Base-by-base conservation (phyloP, 768 basidiomycete genomes). In the Calocera viscosa region DNA sequence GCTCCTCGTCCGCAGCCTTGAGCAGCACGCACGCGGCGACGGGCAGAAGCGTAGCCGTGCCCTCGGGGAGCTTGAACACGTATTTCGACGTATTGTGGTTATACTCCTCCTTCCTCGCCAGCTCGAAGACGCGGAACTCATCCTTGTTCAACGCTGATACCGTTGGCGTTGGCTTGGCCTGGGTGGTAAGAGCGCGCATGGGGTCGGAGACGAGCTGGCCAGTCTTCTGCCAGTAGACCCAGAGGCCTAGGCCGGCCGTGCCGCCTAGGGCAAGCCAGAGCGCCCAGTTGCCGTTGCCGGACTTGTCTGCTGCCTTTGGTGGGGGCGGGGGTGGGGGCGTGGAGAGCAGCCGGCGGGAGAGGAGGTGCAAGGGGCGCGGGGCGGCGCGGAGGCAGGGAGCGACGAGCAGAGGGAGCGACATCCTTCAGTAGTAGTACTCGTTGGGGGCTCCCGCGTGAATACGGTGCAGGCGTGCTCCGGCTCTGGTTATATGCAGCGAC, bases 21-120 rank as follows among this genome's bases (percentile, higher is more conserved):
- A 94, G 84, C 65, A 91, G 73, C 17, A 98, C 80, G 69, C 86
- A 89, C 0, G 89, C 90, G 14, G 92, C 82, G 65, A 93, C 80
- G 2, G 89, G 89, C 14, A 94, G 82, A 39, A 90, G 82, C 7
- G 91, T 86, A 0, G 89, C 86, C 63, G 89, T 82, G 70, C 86
- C 83, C 49, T 89, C 84, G 64, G 90, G 90, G 22, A 95, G 81
- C 70, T 86, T 86, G 73, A 95, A 93, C 60, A 76, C 82, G 67
- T 70, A 93, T 85, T 82, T 84, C 34, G 90, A 80, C 16, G 92
- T 89, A 78, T 98, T 96, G 83, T 97, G 89, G 83, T 96, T 98
- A 82, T 95, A 96, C 0, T 87, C 47, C 67, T 67, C 75, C 26
- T 78, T 75, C 73, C 85, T 84, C 76, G 89, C 89, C 72, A 98